Evolutionary conservation across 805 yeast species (phyloP).

Genomic region (Lachancea nothofagi): DNA sequence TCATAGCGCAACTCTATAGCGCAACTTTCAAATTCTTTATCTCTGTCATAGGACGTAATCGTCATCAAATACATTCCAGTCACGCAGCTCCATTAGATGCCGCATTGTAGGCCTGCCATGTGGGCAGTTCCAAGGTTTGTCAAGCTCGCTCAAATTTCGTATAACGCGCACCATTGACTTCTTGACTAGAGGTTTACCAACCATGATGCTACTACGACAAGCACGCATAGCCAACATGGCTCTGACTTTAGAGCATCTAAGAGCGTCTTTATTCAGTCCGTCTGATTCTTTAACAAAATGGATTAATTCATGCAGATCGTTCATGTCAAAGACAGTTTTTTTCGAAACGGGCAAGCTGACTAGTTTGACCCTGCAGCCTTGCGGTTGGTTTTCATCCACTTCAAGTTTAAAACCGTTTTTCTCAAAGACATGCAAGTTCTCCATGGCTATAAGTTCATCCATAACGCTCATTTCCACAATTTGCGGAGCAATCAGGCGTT

Average conservation of each 20-base stretch:
- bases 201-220: slow-evolving; percentile 89
- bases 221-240: slow-evolving; percentile 92
- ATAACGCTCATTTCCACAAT: slow-evolving; percentile 61
- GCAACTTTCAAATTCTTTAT: no score
- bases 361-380: slow-evolving; percentile 54
- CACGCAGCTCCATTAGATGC: slow-evolving; percentile 62
- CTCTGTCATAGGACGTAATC: slow-evolving; percentile 34
- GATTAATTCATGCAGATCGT: slow-evolving; percentile 71
- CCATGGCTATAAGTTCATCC: slow-evolving; percentile 70
- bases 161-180: slow-evolving; percentile 67
- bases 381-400: slow-evolving; percentile 44
- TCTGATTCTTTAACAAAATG: slow-evolving; percentile 56
- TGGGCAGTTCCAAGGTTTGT: slow-evolving; percentile 96
- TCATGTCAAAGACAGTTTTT: slow-evolving; percentile 54
- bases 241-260: slow-evolving; percentile 70
- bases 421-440: slow-evolving; percentile 50
- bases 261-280: slow-evolving; percentile 33
- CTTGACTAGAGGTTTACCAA: slow-evolving; percentile 63
- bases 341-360: slow-evolving; percentile 70
- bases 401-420: slow-evolving; percentile 72
- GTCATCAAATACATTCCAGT: slow-evolving; percentile 40
- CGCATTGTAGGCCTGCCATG: slow-evolving; percentile 98
- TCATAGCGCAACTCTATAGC: neutral
- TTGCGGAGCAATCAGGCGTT: slow-evolving; percentile 59
- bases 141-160: slow-evolving; percentile 57